Percentiles rank a stretch among this genome's conserved stretches.
These are phyloP conservation scores for Boletus coccyginus DNA, from an alignment of 768 basidiomycete genomes.

Conservation along the genomic window DNA sequence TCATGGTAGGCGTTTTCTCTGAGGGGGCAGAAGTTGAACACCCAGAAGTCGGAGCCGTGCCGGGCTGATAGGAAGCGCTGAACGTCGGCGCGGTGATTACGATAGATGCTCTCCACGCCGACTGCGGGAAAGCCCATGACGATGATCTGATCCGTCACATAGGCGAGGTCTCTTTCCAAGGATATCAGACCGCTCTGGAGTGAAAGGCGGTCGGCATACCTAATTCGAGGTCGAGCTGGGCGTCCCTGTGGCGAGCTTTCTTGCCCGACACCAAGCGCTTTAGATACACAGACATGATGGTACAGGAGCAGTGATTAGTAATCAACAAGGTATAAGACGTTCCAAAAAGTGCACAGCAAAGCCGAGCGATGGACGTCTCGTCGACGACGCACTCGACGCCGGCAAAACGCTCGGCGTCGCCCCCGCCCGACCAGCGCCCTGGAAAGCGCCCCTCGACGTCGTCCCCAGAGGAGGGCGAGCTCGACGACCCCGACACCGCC, in stretches of 20 bases:
- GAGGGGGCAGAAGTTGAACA: constrained; percentile 86
- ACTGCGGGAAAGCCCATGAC: constrained; percentile 84
- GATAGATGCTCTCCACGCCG: constrained; percentile 76
- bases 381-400: constrained; percentile 3
- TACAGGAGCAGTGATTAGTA: constrained; percentile 19
- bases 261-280: constrained; percentile 77
- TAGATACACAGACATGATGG: constrained; percentile 67
- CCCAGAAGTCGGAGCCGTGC: constrained; percentile 78
- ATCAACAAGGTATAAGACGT: constrained; percentile 11
- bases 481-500: constrained; percentile 70
- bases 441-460: constrained; percentile 55
- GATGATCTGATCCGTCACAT: constrained; percentile 72
- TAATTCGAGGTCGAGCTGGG: constrained; percentile 64
- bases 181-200: constrained; percentile 7
- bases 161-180: constrained; percentile 51
- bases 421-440: constrained; percentile 48
- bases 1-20: constrained; percentile 79
- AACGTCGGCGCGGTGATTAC: constrained; percentile 75
- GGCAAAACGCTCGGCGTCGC: constrained; percentile 59
- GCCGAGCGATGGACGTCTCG: constrained; percentile 20
- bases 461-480: constrained; percentile 79
- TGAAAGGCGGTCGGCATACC: constrained; percentile 41
- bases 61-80: constrained; percentile 69
- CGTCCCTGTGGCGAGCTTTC: constrained; percentile 76
- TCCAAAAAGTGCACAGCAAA: background rate